Evolutionary conservation across 2,329 filamentous ascomycete genomes (phyloP).

Genomic region (Westerdykella sp.): DNA sequence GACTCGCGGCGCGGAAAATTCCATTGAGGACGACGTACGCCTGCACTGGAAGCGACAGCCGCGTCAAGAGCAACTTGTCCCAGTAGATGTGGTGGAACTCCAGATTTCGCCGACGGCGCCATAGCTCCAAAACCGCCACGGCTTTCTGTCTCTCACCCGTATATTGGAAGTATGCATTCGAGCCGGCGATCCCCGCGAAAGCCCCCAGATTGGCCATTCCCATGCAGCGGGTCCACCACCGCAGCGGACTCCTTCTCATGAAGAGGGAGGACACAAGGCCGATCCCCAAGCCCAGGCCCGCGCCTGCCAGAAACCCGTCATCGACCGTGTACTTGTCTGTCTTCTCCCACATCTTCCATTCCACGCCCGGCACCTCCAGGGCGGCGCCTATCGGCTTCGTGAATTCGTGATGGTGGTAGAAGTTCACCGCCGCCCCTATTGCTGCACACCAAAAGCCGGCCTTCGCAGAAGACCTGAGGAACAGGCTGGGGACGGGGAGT

Average conservation of each 20-base stretch:
- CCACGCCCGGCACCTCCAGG: conserved; percentile 4
- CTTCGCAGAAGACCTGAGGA: conserved; percentile 19
- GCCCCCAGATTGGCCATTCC: conserved; percentile 24
- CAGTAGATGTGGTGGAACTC: conserved; percentile 24
- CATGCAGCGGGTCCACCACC: conserved; percentile 16
- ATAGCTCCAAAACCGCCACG: conserved; percentile 11
- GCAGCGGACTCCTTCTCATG: conserved; percentile 11
- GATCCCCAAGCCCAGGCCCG: conserved; percentile 17
- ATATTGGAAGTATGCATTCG: conserved; percentile 23
- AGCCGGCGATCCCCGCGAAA: conserved; percentile 15
- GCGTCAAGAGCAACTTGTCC: conserved; percentile 20
- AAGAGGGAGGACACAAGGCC: conserved; percentile 15
- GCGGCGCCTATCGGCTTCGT: conserved; percentile 4
- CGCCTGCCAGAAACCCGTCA: conserved; percentile 22
- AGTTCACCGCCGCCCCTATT: conserved; percentile 19
- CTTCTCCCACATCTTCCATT: conserved; percentile 20
- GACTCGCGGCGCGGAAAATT: conserved; percentile 18
- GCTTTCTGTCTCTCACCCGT: conserved; percentile 24
- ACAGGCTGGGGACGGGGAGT: conserved; percentile 13
- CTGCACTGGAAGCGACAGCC: conserved; percentile 19
- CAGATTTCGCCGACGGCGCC: conserved; percentile 12
- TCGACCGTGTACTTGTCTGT: conserved; percentile 21
- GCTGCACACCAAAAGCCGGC: conserved; percentile 16
- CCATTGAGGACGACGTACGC: conserved; percentile 21
- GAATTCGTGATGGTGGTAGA: conserved; percentile 21